Conservation (phyloP, 176 grass and related monocot genomes). For the Cymbopogon citratus region DNA sequence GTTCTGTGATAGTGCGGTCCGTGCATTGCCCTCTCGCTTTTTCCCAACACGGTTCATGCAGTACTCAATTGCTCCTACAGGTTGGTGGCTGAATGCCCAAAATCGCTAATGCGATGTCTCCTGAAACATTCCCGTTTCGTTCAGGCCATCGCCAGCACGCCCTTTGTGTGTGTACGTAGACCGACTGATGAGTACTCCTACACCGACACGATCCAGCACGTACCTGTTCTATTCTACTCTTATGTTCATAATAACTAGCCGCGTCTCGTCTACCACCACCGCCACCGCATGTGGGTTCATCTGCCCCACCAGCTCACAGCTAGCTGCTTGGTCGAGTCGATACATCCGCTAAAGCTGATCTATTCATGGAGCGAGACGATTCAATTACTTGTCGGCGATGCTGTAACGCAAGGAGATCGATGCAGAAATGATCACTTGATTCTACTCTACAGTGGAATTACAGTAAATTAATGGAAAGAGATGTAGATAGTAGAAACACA, state of each 20-base stretch:
- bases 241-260: not conserved
- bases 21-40: no score
- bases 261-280: not conserved
- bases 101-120: not conserved
- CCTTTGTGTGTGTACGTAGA: no score
- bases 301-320: not conserved
- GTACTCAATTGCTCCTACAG: no score
- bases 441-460: no score
- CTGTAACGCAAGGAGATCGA: not conserved
- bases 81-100: not conserved
- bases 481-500: not conserved
- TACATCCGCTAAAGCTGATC: not conserved
- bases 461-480: no score
- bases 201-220: constrained; percentile 27
- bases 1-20: not conserved
- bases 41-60: not conserved
- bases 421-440: not conserved
- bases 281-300: not conserved
- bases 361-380: no score
- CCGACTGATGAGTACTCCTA: not conserved
- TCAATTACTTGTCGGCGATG: not conserved
- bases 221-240: not conserved
- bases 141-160: no score
- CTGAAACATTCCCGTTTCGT: no score
- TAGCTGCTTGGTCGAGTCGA: constrained; percentile 12